These are phyloP conservation scores for Paraphaeosphaeria minitans DNA, from an alignment of 2,329 filamentous ascomycete species.

Conservation along the genomic window DNA sequence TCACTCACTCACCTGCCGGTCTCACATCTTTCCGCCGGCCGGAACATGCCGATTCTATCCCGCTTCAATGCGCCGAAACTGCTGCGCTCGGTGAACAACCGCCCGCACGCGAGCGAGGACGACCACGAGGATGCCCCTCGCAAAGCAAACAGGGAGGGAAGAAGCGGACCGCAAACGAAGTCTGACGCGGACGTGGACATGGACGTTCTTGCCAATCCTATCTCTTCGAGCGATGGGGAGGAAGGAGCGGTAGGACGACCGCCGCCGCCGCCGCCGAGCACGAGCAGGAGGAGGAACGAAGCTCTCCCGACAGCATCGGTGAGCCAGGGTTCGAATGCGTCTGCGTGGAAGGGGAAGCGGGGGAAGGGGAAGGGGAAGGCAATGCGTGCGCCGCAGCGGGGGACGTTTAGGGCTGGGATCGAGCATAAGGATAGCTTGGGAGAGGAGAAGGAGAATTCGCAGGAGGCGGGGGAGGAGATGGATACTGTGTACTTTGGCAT, in stretches of 20 bases:
- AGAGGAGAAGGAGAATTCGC: slow-evolving; percentile 26
- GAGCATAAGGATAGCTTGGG: slow-evolving; percentile 16
- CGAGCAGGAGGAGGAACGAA: no score
- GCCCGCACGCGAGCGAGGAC: slow-evolving; percentile 46
- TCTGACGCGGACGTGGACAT: slow-evolving; percentile 22
- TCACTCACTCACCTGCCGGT: no score
- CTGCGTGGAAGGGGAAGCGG: background rate
- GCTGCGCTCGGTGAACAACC: slow-evolving; percentile 37
- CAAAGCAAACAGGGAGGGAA: background rate
- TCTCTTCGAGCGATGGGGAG: slow-evolving; percentile 30
- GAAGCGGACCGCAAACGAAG: background rate
- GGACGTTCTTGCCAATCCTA: slow-evolving; percentile 27
- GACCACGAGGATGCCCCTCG: slow-evolving; percentile 37
- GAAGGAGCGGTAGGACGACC: background rate
- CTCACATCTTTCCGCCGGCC: background rate
- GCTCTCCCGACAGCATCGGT: slow-evolving; percentile 7
- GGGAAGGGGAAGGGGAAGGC: background rate
- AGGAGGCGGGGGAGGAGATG: background rate
- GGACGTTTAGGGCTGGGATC: slow-evolving; percentile 16
- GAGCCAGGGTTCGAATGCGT: slow-evolving; percentile 8
- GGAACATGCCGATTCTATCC: slow-evolving; percentile 18
- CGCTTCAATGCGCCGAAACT: slow-evolving; percentile 25
- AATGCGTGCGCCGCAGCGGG: slow-evolving; percentile 16
- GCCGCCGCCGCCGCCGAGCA: no score
- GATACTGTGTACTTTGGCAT: slow-evolving; percentile 15